Evolutionary conservation across 2,329 filamentous ascomycete species (phyloP), one percentile per base, ranked within the genome.

Genomic region (Colletotrichum cuscutae): DNA sequence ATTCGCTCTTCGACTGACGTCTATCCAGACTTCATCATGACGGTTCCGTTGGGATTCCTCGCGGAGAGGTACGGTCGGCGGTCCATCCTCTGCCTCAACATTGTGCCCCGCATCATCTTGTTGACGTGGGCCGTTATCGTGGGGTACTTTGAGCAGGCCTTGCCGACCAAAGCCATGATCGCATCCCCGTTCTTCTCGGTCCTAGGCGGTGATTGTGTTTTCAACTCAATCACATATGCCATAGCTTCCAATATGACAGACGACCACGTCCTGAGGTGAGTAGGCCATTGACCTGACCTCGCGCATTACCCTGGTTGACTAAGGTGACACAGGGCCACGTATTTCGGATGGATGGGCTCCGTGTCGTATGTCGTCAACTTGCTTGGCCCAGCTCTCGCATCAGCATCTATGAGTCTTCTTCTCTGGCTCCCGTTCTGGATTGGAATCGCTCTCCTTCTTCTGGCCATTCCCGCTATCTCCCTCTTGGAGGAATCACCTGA

Each of bases 311-410:
- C 12, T 11, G 32, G 15, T 26, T 57, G 1, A 67, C 24, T 42
- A 5, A 11, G 13, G n/a, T 5, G 5, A 28, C 5, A 56, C 32
- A 85, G 86, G 8, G 85, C 86, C 9, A 84, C 85, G 2, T 87
- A 86, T 75, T 88, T 88, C 75, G 86, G 85, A 37, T 87, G 86
- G 77, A 85, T 86, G 79, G 86, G 84, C 75, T 86, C 86, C 3
- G 77, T 87, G 6, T 82, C 85, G 2, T 87, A 86, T 61, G 82
- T 87, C 0, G 84, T 87, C 15, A 83, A 83, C 1, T 80, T 86
- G 19, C 79, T 86, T 2, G 86, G 86, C 0, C 86, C 86, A 0
- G 85, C 84, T 0, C 76, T 88, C 13, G 85, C 86, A 6, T 84
- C 85, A 1, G 81, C 81, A 2, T 84, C 84, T 9, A 88, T 88